Evolutionary conservation across 129 eudicot species (phyloP).

Genomic region (Centella asiatica): DNA sequence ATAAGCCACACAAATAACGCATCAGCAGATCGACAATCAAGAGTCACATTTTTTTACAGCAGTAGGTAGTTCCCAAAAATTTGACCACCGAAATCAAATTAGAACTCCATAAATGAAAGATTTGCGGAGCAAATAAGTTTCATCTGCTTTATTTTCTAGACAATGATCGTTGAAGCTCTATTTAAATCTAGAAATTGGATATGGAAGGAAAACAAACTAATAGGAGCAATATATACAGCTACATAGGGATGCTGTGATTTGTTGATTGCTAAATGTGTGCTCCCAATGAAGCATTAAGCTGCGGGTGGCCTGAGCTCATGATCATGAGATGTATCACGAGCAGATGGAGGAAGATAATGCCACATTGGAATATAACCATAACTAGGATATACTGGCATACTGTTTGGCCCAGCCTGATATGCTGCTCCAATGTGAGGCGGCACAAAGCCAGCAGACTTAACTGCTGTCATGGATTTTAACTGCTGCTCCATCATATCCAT

Average conservation of each 20-base stretch:
- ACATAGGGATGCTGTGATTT: not conserved
- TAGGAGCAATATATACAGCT: not conserved
- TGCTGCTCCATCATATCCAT: slow-evolving; percentile 73
- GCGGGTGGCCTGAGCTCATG: slow-evolving; percentile 96
- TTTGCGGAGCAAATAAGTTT: not conserved
- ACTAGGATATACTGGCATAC: slow-evolving; percentile 70
- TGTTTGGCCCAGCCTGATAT: slow-evolving; percentile 47
- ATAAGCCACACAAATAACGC: too few relatives aligned
- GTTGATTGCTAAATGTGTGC: not conserved
- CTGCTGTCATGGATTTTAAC: slow-evolving; percentile 45
- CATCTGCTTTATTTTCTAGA: not conserved
- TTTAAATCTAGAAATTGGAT: not conserved
- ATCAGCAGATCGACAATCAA: too few relatives aligned
- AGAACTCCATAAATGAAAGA: not conserved
- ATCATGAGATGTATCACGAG: slow-evolving; percentile 72
- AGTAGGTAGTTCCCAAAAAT: not conserved
- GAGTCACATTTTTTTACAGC: too few relatives aligned
- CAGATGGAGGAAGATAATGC: slow-evolving; percentile 60
- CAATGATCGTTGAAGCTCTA: not conserved
- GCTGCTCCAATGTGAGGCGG: slow-evolving; percentile 43
- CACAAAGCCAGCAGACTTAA: slow-evolving; percentile 48
- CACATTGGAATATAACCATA: slow-evolving; percentile 75
- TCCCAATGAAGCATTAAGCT: slow-evolving; percentile 32
- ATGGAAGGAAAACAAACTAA: not conserved
- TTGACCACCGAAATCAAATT: too few relatives aligned